Base-by-base conservation (phyloP, 306 rosid species). In the Abrus pulchellus region DNA sequence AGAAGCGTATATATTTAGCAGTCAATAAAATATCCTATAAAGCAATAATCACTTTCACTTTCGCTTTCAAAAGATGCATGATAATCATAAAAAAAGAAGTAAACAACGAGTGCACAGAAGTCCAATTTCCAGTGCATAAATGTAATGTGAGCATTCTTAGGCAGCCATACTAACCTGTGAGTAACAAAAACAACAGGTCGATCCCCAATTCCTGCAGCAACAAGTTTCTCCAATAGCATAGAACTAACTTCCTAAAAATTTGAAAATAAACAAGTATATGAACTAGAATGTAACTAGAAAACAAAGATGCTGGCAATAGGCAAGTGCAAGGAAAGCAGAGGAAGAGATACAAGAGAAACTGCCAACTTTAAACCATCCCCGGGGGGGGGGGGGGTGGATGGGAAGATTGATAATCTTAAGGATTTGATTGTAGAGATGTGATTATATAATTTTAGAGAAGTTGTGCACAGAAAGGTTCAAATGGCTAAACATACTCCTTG, bases 151-250 rank as follows among this genome's bases (percentile, higher is more conserved):
- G 56, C 4, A 70, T 36, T 36, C 47, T 11, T 65, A 33, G 43
- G 80, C 11, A 73, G 65, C 57, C 62, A 74, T 53, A 88, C 90
- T 74, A 52, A 92, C 97, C 98, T 91, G 83, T 95, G 99, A 87
- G 97, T 86, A 68, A 95, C 96, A 83, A 95, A 95, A 68, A 95
- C 92, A 76, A 95, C 96, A 45, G 98, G 99, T 73, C 92, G 92
- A 76, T 91, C 82, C 79, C 99, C 99, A 84, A 93, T 89, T 52
- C 99, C 98, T 54, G 98, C 99, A 82, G 93, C 92, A 61, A 93
- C 82, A 87, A 95, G 97, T 87, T 93, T 95, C 79, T 89, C 93
- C 84, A 95, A 85, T 69, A 95, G 81, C 98, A 95, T 89, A 55
- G 96, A 90, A 84, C 99, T 95, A 79, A 95, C 99, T 88, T 95